A percentile compares a stretch with the other conserved stretches of the same genome.
Evolutionary conservation across 495 filamentous ascomycete genomes (phyloP).

Genomic region (Gamarada debralockiae): DNA sequence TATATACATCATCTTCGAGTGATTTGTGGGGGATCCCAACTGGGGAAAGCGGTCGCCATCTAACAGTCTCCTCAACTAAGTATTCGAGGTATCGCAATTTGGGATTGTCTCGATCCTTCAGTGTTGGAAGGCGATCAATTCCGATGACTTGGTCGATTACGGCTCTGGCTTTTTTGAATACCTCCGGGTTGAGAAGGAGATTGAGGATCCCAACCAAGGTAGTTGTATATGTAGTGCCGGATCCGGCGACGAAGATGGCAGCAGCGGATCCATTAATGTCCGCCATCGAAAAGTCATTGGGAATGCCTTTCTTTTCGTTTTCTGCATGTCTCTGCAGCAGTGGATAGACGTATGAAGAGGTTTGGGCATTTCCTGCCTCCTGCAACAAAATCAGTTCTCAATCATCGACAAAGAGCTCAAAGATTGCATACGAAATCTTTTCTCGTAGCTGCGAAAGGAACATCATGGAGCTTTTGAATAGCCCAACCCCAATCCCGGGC

Average conservation of each 20-base stretch:
- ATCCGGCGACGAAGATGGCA: slow-evolving; percentile 14
- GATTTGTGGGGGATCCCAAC: too few relatives aligned
- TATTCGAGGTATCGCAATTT: too few relatives aligned
- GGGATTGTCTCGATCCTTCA: slow-evolving; percentile 35
- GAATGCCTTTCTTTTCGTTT: neutral
- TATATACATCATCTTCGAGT: too few relatives aligned
- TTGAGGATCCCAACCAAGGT: slow-evolving; percentile 22
- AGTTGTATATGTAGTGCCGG: slow-evolving; percentile 12
- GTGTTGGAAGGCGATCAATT: slow-evolving; percentile 21
- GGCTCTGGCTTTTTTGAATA: slow-evolving; percentile 25
- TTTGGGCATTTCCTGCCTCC: slow-evolving; percentile 1
- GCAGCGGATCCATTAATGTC: slow-evolving; percentile 18
- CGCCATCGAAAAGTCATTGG: slow-evolving; percentile 1
- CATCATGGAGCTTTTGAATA: too few relatives aligned
- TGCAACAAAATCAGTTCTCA: neutral
- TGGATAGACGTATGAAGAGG: neutral
- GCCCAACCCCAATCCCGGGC: too few relatives aligned
- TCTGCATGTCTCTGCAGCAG: slow-evolving; percentile 1
- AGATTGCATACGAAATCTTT: too few relatives aligned
- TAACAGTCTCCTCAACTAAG: too few relatives aligned
- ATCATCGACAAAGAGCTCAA: too few relatives aligned
- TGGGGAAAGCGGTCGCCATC: too few relatives aligned
- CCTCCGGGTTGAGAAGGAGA: slow-evolving; percentile 27
- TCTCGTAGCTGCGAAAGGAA: too few relatives aligned
- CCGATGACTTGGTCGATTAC: slow-evolving; percentile 31